Conservation (phyloP, 176 grass and related monocot species). For the Cenchrus fungigraminus region DNA sequence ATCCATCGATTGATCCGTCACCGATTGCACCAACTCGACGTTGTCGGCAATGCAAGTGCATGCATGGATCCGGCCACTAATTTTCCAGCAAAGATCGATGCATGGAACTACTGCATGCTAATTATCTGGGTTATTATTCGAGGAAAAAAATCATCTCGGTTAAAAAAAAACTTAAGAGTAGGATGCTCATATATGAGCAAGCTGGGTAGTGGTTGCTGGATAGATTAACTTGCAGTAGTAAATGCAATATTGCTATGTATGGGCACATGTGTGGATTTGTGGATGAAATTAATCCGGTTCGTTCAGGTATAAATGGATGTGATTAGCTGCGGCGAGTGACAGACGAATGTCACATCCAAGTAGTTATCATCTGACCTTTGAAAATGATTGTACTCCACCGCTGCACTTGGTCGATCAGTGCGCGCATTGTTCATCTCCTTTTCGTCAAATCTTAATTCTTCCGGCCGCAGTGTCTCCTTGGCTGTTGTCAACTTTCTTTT, state of each 20-base stretch:
- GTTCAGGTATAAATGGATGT: background rate
- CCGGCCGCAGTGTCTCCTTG: background rate
- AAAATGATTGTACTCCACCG: slow-evolving; percentile 10
- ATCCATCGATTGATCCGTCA: slow-evolving; percentile 29
- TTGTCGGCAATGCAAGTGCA: slow-evolving; percentile 28
- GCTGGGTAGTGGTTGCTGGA: background rate
- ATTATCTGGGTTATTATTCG: background rate
- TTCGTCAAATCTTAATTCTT: background rate
- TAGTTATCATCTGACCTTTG: background rate
- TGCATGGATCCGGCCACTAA: background rate
- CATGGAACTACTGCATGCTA: background rate
- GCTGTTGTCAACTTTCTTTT: background rate
- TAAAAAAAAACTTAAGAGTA: background rate
- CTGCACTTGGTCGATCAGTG: background rate
- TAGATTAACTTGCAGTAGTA: background rate
- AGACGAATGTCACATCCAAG: slow-evolving; percentile 12
- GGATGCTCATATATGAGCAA: background rate
- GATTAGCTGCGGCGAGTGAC: slow-evolving; percentile 3
- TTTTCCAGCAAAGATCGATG: background rate
- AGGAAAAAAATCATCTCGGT: too few species aligned
- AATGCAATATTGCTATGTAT: background rate
- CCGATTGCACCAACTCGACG: slow-evolving; percentile 27
- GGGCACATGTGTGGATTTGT: background rate
- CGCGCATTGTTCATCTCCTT: background rate
- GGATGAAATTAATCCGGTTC: background rate